phyloP scores from a whole-genome alignment of 768 basidiomycete genomes.

The Chalciporus chontae region DNA sequence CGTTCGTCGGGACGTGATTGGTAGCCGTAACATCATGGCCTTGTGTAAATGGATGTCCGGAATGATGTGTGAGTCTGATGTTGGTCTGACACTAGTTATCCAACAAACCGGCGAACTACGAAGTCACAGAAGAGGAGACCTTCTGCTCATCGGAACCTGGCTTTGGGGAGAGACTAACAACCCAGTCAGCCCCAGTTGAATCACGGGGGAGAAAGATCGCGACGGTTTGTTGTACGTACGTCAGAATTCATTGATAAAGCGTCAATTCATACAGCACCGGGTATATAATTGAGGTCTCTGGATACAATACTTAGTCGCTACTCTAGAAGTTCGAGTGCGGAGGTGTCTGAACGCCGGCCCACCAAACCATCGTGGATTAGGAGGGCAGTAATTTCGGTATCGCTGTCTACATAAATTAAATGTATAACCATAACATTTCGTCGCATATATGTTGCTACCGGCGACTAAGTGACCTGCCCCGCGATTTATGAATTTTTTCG shows the following conservation, averaged over 20 bases:
- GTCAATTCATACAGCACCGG: slow-evolving; percentile 15
- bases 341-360: slow-evolving; percentile 8
- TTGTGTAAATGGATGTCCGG: too few relatives aligned
- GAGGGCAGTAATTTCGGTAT: slow-evolving; percentile 3
- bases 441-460: slow-evolving; percentile 13
- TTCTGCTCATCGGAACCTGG: too few relatives aligned
- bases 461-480: slow-evolving; percentile 21
- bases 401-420: slow-evolving; percentile 8
- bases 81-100: too few relatives aligned
- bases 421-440: slow-evolving; percentile 6
- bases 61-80: too few relatives aligned
- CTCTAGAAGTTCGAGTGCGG: slow-evolving; percentile 1
- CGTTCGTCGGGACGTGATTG: too few relatives aligned
- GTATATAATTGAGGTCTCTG: slow-evolving; percentile 18
- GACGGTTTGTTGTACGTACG: too few relatives aligned
- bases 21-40: too few relatives aligned
- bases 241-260: slow-evolving; percentile 8
- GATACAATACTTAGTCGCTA: not conserved
- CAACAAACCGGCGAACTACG: too few relatives aligned
- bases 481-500: slow-evolving; percentile 13
- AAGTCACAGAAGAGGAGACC: too few relatives aligned
- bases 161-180: too few relatives aligned
- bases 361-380: not conserved
- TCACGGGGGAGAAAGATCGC: too few relatives aligned
- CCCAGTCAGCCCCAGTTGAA: too few relatives aligned